Conservation (phyloP, 345 rosid species). For the Noccaea bulbosa region DNA sequence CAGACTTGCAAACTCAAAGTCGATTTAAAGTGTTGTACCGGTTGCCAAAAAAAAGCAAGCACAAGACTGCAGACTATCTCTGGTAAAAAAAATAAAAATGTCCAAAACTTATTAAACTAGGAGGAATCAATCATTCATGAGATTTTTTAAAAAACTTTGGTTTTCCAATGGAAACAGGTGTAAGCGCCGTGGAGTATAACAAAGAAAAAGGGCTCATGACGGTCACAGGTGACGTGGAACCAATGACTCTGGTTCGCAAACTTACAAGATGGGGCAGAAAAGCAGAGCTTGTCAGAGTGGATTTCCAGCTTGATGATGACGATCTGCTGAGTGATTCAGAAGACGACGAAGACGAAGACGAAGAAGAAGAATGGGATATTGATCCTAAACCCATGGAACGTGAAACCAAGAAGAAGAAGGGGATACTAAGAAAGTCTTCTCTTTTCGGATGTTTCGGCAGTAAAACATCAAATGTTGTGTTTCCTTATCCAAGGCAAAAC, state of each 20-base stretch:
- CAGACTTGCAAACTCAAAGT: slow-evolving; percentile 41
- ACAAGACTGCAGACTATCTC: slow-evolving; percentile 14
- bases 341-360: neutral
- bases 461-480: slow-evolving; percentile 15
- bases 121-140: neutral
- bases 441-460: slow-evolving; percentile 6
- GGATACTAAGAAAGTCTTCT: neutral
- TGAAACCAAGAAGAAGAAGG: neutral
- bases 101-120: neutral
- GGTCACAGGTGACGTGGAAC: slow-evolving; percentile 35
- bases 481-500: slow-evolving; percentile 8
- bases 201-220: slow-evolving; percentile 29
- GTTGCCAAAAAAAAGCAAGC: slow-evolving; percentile 31
- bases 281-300: slow-evolving; percentile 30
- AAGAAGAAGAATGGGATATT: slow-evolving; percentile 2
- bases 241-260: slow-evolving; percentile 19
- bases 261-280: slow-evolving; percentile 5
- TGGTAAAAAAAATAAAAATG: neutral
- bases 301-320: slow-evolving; percentile 15
- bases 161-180: slow-evolving; percentile 28
- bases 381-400: slow-evolving; percentile 24
- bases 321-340: no score
- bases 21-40: slow-evolving; percentile 28
- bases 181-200: slow-evolving; percentile 22
- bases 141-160: neutral